A percentile compares a stretch with the other conserved stretches of the same genome.
Conservation (phyloP, 2,329 filamentous ascomycete species). For the Colletotrichum spaethianum region DNA sequence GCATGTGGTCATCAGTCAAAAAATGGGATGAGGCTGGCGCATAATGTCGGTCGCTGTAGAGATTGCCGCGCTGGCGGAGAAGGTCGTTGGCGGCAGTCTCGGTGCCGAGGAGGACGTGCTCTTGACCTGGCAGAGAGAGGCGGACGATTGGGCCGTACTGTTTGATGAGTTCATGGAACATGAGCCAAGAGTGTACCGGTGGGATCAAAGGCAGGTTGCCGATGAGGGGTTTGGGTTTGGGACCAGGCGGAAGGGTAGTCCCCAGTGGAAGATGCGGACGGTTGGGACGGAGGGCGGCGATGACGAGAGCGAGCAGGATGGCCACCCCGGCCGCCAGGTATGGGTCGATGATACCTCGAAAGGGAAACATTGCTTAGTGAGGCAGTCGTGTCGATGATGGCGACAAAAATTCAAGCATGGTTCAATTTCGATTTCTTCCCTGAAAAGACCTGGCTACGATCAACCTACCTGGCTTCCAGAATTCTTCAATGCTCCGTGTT, state of each 20-base stretch:
- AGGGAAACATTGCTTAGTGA: background rate
- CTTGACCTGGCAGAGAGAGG: slow-evolving; percentile 57
- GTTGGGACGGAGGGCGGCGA: slow-evolving; percentile 3
- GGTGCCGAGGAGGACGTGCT: slow-evolving; percentile 54
- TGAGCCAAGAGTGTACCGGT: slow-evolving; percentile 55
- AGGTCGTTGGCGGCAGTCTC: slow-evolving; percentile 59
- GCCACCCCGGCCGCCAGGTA: slow-evolving; percentile 19
- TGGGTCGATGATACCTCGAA: slow-evolving; percentile 4
- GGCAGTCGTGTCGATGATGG: background rate
- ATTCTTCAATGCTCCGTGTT: background rate
- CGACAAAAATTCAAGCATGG: background rate
- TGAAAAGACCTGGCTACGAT: background rate
- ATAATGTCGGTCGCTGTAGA: slow-evolving; percentile 54
- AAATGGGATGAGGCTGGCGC: slow-evolving; percentile 53
- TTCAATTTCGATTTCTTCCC: background rate
- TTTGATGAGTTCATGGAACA: slow-evolving; percentile 55
- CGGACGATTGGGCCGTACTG: slow-evolving; percentile 58
- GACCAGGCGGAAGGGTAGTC: slow-evolving; percentile 34
- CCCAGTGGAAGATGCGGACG: slow-evolving; percentile 23
- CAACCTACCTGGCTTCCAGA: too few relatives aligned
- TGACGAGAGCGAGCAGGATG: slow-evolving; percentile 17
- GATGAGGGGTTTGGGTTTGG: slow-evolving; percentile 41
- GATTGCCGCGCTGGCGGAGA: slow-evolving; percentile 55
- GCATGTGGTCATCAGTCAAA: slow-evolving; percentile 47
- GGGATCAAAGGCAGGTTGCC: slow-evolving; percentile 54